Percentiles rank a stretch among this genome's conserved stretches.
Evolutionary conservation across 1,139 yeast species (phyloP).

Genomic region (Lodderomyces parapsilosis): DNA sequence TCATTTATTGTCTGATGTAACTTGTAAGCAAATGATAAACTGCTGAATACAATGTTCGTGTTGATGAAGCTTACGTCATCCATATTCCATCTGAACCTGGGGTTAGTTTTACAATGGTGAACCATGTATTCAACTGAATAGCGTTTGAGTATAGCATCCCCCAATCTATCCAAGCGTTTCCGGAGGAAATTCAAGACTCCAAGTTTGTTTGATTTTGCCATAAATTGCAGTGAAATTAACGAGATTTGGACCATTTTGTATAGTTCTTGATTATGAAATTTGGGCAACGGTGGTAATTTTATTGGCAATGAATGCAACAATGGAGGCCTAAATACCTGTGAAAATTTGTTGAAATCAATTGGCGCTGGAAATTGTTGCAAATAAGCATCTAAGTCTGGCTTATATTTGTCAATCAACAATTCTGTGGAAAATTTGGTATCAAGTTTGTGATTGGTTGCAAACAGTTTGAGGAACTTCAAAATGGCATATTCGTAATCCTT

Average conservation of each 20-base stretch:
- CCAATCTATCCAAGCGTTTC: constrained; percentile 14
- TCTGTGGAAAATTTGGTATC: not conserved
- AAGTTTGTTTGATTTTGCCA: not conserved
- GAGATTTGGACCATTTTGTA: not conserved
- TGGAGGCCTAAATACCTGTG: constrained; percentile 2
- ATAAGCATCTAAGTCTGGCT: not conserved
- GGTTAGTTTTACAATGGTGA: constrained; percentile 4
- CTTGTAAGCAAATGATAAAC: constrained; percentile 15
- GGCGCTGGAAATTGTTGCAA: not conserved
- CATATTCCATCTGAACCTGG: constrained; percentile 11
- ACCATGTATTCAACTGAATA: constrained; percentile 12
- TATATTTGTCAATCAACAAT: not conserved
- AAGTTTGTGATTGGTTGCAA: not conserved
- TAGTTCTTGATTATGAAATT: constrained; percentile 1
- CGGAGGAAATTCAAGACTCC: not conserved
- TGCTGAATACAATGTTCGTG: constrained; percentile 14
- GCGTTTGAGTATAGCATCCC: constrained; percentile 16
- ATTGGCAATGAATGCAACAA: constrained; percentile 3
- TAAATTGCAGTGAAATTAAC: not conserved
- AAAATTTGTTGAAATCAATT: constrained; percentile 3
- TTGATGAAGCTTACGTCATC: constrained; percentile 14
- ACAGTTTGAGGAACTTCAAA: not conserved
- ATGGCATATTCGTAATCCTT: constrained; percentile 1
- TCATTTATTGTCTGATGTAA: constrained; percentile 10
- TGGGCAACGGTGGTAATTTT: constrained; percentile 7